Percentiles rank a stretch among this genome's conserved stretches.
These are phyloP conservation scores for Pneumocystis wakefieldiae DNA, from an alignment of 1,139 yeast genomes.

Conservation along the genomic window DNA sequence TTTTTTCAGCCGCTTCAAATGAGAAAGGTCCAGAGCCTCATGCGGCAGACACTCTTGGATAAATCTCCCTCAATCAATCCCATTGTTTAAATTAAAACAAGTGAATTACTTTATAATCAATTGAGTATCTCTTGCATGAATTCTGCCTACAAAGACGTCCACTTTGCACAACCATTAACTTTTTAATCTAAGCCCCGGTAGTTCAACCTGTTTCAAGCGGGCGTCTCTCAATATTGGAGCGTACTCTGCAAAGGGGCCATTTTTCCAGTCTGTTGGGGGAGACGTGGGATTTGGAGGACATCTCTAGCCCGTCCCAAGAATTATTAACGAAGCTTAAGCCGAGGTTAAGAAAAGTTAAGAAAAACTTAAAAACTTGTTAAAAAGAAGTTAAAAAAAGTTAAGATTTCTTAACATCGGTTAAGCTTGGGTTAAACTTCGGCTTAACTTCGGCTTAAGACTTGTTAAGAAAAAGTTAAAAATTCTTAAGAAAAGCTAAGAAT, in stretches of 20 bases:
- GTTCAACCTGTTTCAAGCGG: conserved; percentile 4
- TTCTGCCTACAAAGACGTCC: conserved; percentile 9
- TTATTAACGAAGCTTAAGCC: too few relatives aligned
- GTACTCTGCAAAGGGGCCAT: conserved; percentile 6
- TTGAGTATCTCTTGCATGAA: conserved; percentile 3
- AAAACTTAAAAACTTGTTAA: too few relatives aligned
- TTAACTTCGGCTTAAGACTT: too few relatives aligned
- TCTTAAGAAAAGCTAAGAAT: too few relatives aligned
- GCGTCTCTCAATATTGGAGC: conserved; percentile 10
- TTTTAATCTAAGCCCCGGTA: not conserved
- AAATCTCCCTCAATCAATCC: not conserved
- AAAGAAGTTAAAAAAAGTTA: too few relatives aligned
- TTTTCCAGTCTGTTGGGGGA: not conserved
- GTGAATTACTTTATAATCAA: not conserved
- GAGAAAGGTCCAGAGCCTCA: conserved; percentile 5
- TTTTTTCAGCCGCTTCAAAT: conserved; percentile 8
- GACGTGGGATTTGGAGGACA: too few relatives aligned
- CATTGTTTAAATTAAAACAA: conserved; percentile 1
- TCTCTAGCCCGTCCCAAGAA: not conserved
- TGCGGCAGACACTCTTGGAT: not conserved
- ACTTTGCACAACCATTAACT: not conserved
- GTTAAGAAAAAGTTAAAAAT: too few relatives aligned
- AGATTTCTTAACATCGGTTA: too few relatives aligned
- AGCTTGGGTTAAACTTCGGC: too few relatives aligned
- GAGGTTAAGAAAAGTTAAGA: too few relatives aligned